phyloP scores from a whole-genome alignment of 2,329 filamentous ascomycete species.

The Pseudocercospora fijiensis region DNA sequence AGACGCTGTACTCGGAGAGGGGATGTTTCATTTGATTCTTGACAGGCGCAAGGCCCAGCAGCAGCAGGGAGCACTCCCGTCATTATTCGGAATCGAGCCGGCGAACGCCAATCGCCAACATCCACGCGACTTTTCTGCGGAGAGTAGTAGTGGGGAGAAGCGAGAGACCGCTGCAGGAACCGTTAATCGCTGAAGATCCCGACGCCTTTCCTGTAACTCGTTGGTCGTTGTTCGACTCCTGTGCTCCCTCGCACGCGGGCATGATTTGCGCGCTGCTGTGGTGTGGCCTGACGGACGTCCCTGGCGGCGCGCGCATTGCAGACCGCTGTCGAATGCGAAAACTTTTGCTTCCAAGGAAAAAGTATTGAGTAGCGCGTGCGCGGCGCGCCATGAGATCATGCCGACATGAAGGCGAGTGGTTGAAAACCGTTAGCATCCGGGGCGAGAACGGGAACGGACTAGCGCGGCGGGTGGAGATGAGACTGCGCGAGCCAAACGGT shows the following conservation, averaged over 20 bases:
- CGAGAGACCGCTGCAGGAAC: slow-evolving; percentile 4
- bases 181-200: not conserved
- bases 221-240: not conserved
- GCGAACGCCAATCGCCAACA: slow-evolving; percentile 1
- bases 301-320: not conserved
- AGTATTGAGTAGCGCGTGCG: slow-evolving; percentile 4
- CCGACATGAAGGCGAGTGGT: slow-evolving; percentile 8
- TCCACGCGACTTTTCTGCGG: slow-evolving; percentile 2
- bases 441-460: slow-evolving; percentile 7
- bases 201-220: slow-evolving; percentile 1
- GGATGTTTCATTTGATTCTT: not conserved
- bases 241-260: slow-evolving; percentile 1
- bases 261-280: not conserved
- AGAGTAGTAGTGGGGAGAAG: slow-evolving; percentile 5
- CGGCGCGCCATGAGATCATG: slow-evolving; percentile 1
- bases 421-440: not conserved
- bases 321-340: not conserved
- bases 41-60: slow-evolving; percentile 7
- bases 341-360: not conserved
- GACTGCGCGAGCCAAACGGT: slow-evolving; percentile 9
- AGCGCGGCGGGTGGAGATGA: slow-evolving; percentile 8
- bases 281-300: not conserved
- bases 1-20: not conserved
- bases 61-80: slow-evolving; percentile 1
- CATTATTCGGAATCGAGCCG: slow-evolving; percentile 2